Base-by-base conservation (phyloP, 78 protist species). In the Acrasis kona region DNA sequence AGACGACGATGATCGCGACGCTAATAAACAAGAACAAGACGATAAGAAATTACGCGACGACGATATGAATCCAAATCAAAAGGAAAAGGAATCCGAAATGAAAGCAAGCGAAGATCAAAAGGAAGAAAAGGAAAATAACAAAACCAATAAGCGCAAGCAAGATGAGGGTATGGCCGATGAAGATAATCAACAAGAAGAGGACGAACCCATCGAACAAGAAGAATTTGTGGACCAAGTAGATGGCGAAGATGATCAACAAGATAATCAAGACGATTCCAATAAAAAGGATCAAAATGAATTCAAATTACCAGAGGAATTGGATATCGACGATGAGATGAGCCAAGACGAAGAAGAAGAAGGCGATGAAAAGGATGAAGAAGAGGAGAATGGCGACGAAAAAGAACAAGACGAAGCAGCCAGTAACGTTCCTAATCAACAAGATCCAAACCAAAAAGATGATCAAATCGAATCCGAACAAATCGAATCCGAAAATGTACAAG, bases 291-390 rank as follows among this genome's bases (percentile, higher is more conserved):
- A 50, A 50, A 50, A n/a, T 19, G 61, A 50, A 50, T 50, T 50
- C 19, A 19, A 50, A 6, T 41, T 10, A 67, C 50, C 76, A 78
- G 83, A 68, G 2, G 78, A 2, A 76, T 5, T 3, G 31, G 83
- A 85, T 9, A 58, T 41, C 41, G 76, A 78, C 36, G 84, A 82
- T 0, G 82, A 74, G 36, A 83, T 82, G 61, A 86, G 80, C 12
- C 73, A 81, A n/a, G 37, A 41, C 8, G 81, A 69, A 1, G 91
- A 81, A 32, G 85, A 85, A 32, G 81, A 75, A 37, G 42, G 37
- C 36, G 90, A 79, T 34, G 89, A 86, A 27, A 64, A 39, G 38
- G n/a, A 65, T 8, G 87, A 77, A 2, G 91, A 69, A 36, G 88
- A 61, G 30, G 5, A 4, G 29, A 65, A 76, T 8, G 7, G 41